phyloP scores from a whole-genome alignment of 176 grass and related monocot genomes.

The Themeda triandra region DNA sequence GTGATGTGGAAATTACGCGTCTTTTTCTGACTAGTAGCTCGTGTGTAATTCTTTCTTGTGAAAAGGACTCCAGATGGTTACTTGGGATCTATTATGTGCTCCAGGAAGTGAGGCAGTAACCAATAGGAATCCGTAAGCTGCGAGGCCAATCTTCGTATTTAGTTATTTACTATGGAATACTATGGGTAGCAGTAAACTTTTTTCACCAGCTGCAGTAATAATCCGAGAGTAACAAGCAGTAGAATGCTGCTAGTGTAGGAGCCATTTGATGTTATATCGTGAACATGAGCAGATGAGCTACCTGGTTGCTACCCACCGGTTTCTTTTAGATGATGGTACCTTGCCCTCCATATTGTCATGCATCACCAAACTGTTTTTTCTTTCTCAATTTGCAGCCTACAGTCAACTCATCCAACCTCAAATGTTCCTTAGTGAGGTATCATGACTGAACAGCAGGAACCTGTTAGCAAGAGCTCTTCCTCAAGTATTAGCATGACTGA shows the following conservation, averaged over 20 bases:
- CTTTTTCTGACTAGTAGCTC: neutral
- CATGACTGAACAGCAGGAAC: constrained; percentile 74
- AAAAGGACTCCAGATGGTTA: neutral
- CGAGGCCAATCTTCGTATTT: neutral
- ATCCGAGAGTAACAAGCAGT: neutral
- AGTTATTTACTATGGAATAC: neutral
- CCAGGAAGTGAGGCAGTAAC: neutral
- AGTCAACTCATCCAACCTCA: neutral
- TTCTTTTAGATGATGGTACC: neutral
- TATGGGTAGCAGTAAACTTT: neutral
- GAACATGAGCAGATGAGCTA: neutral
- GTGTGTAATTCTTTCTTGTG: neutral
- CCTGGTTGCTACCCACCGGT: neutral
- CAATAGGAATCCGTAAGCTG: neutral
- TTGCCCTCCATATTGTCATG: neutral
- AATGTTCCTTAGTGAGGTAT: constrained; percentile 59
- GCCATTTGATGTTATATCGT: neutral
- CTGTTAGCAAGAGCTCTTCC: constrained; percentile 80
- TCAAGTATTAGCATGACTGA: constrained; percentile 88
- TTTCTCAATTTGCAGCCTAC: constrained; percentile 18
- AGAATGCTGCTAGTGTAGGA: neutral
- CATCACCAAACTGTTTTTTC: neutral
- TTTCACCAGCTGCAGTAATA: neutral
- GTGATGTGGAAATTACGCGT: neutral
- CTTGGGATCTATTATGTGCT: neutral